Base-by-base conservation (phyloP, 2,329 filamentous ascomycete species). In the Curvularia hawaiiensis region DNA sequence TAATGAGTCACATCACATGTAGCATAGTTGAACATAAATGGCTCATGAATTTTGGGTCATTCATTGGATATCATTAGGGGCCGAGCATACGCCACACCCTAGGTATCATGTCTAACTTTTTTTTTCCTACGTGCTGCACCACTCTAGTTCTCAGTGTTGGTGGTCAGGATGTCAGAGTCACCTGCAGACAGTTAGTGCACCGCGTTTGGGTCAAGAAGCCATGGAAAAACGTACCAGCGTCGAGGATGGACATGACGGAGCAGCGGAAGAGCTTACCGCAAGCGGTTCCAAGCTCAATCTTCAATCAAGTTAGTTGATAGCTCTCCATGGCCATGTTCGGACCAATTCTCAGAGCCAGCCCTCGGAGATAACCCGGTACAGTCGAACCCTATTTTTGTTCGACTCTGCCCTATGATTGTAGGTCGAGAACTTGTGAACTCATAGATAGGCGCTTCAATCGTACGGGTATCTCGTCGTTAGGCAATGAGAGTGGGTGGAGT, bases 231-330 rank as follows among this genome's bases (percentile, higher is more conserved):
- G 61, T 69, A 74, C 94, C 95, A 79, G 93, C 92, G 82, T 99
- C 95, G 70, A 98, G 84, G 78, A 98, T 90, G 74, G 93, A 89
- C 90, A 99, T 96, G 82, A 93, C 97, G 71, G 91, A 94, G 88
- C 91, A 96, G 74, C 92, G 88, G 90, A 96, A 99, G 79, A 99
- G 90, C 86, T 98, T 98, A 86, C 95, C 95, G 84, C 93, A 97
- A 73, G 92, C 93, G 78, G 93, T 98, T 77, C 95, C 95, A 70
- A 99, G 87, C 85, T 98, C 95, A 79, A 98, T 97, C 93, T 98
- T 80, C 80, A 62, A 65, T 63, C 65, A 73, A 76, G 85, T 89
- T 83, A 89, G 86, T 86, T 69, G 79, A 73, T 77, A 72, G 88
- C 91, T 92, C 92, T 96, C 92, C 91, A 90, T 95, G 95, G 91